phyloP scores from a whole-genome alignment of 169 alveolate species.

The Blepharisma undulans region DNA sequence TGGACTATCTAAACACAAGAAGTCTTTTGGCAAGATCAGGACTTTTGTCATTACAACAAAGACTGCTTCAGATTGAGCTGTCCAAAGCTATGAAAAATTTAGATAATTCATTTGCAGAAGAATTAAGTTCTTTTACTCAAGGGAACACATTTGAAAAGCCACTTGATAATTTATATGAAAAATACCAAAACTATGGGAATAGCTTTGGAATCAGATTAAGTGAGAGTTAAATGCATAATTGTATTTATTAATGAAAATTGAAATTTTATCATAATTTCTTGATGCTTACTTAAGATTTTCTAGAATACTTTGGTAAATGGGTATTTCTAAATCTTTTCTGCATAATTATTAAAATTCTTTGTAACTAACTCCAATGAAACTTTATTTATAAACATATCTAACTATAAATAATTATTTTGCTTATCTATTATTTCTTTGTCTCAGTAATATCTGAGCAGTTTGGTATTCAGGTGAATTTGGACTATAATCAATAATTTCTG shows the following conservation, averaged over 20 bases:
- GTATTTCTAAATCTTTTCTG: background rate
- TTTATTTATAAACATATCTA: background rate
- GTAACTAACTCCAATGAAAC: too few relatives aligned
- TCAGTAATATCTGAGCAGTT: constrained; percentile 9
- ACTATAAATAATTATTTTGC: background rate
- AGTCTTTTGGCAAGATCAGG: background rate
- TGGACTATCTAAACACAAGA: background rate
- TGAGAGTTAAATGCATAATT: background rate
- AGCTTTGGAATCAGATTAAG: background rate
- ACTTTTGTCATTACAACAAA: background rate
- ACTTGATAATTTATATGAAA: background rate
- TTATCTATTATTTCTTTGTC: background rate
- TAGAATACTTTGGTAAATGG: background rate
- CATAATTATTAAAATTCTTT: too few relatives aligned
- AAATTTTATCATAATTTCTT: too few relatives aligned
- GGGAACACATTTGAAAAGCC: background rate
- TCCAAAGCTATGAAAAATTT: background rate
- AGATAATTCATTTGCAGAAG: background rate
- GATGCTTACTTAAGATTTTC: background rate
- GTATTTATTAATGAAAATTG: background rate
- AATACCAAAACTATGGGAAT: background rate
- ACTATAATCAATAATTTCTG: background rate
- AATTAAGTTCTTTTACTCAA: background rate
- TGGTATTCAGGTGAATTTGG: constrained; percentile 11
- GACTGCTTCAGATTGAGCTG: background rate